Conservation (phyloP, 1,284 basidiomycete species). For the Grifola frondosa region DNA sequence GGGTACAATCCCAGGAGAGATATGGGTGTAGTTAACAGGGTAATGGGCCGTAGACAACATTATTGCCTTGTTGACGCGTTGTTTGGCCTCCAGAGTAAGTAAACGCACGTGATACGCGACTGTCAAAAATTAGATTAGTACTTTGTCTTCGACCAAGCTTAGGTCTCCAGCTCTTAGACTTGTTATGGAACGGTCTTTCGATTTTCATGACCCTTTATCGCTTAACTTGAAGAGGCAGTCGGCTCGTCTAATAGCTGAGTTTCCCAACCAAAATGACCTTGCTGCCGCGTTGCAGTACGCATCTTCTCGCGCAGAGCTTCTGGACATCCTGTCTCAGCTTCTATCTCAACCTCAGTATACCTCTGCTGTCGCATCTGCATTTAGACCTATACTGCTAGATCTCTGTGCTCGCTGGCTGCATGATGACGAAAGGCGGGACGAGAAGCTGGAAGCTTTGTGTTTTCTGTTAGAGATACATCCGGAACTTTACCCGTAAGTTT, state of each 20-base stretch:
- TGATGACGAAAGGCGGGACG: conserved; percentile 43
- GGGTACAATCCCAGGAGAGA: too few relatives aligned
- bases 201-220: conserved; percentile 41
- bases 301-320: conserved; percentile 37
- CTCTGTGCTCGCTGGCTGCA: conserved; percentile 71
- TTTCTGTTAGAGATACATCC: conserved; percentile 66
- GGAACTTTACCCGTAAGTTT: conserved; percentile 73
- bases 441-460: conserved; percentile 60
- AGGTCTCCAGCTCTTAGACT: too few relatives aligned
- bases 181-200: background rate
- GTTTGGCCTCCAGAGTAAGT: too few relatives aligned
- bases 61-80: too few relatives aligned
- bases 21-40: too few relatives aligned
- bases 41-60: too few relatives aligned
- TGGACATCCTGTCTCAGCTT: conserved; percentile 26
- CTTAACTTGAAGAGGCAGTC: conserved; percentile 57
- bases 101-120: too few relatives aligned
- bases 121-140: too few relatives aligned
- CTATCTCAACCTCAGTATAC: conserved; percentile 56
- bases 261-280: conserved; percentile 39
- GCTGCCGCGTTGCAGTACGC: conserved; percentile 35
- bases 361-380: conserved; percentile 51
- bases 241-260: conserved; percentile 38
- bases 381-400: conserved; percentile 69
- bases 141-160: too few relatives aligned